Conservation (phyloP, 2,329 filamentous ascomycete genomes). For the Ophiosphaerella narmari region DNA sequence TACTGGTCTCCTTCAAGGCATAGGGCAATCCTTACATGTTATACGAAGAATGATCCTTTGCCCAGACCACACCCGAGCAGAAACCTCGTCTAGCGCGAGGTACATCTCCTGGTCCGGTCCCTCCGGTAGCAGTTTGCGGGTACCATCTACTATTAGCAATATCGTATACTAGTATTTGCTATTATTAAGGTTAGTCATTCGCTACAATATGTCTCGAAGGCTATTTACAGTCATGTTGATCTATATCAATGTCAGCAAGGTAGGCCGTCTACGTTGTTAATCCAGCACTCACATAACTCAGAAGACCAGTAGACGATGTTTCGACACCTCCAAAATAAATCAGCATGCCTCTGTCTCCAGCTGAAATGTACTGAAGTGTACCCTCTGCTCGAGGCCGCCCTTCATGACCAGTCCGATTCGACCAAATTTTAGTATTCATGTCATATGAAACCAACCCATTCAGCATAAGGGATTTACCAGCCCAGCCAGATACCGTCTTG, state of each 20-base stretch:
- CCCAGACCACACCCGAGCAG: slow-evolving; percentile 63
- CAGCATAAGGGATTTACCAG: slow-evolving; percentile 42
- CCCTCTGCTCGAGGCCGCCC: slow-evolving; percentile 62
- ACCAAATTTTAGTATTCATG: slow-evolving; percentile 57
- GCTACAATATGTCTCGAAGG: background rate
- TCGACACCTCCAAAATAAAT: slow-evolving; percentile 63
- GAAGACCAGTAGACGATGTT: background rate
- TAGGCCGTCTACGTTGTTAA: background rate
- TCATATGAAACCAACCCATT: slow-evolving; percentile 58
- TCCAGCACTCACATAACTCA: slow-evolving; percentile 9
- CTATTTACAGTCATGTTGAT: slow-evolving; percentile 22
- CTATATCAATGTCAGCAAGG: slow-evolving; percentile 11
- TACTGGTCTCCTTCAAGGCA: background rate
- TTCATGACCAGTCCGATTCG: slow-evolving; percentile 53
- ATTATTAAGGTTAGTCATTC: background rate
- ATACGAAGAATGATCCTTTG: slow-evolving; percentile 62
- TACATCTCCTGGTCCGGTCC: slow-evolving; percentile 42
- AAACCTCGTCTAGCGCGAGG: slow-evolving; percentile 60
- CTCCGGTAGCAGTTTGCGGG: slow-evolving; percentile 56
- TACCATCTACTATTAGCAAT: slow-evolving; percentile 63
- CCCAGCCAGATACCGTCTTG: slow-evolving; percentile 44
- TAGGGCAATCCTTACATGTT: slow-evolving; percentile 57
- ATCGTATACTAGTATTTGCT: slow-evolving; percentile 59
- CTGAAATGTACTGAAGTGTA: slow-evolving; percentile 61
- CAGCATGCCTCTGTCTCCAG: slow-evolving; percentile 61